Evolutionary conservation across 441 rosid genomes (phyloP).

Genomic region (Mallotus japonicus): DNA sequence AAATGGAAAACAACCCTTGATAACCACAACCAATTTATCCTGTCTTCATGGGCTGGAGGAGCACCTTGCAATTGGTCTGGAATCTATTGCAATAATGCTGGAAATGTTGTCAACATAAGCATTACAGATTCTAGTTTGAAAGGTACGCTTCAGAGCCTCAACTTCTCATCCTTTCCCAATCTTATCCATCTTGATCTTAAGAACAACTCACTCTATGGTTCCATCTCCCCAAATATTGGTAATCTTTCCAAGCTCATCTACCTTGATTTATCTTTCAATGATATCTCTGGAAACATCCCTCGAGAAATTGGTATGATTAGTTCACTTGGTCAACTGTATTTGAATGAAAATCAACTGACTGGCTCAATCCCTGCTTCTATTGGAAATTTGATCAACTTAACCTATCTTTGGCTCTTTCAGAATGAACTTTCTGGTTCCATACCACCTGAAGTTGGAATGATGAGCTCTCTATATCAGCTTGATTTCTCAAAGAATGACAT

Average conservation of each 20-base stretch:
- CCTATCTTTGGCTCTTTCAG: background rate
- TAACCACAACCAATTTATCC: background rate
- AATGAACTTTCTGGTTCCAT: slow-evolving; percentile 20
- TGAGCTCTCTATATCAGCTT: background rate
- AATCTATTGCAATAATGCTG: background rate
- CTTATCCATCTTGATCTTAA: background rate
- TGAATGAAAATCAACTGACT: background rate
- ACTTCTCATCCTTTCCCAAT: slow-evolving; percentile 20
- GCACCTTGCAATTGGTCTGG: slow-evolving; percentile 8
- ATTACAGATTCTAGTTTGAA: background rate
- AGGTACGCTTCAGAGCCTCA: slow-evolving; percentile 19
- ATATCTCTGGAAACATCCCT: background rate
- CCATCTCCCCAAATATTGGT: too few relatives aligned
- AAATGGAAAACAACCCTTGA: slow-evolving; percentile 13
- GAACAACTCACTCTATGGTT: too few relatives aligned
- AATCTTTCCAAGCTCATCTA: too few relatives aligned
- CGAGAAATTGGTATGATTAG: background rate
- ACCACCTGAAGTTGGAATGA: slow-evolving; percentile 2
- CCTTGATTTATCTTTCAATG: too few relatives aligned
- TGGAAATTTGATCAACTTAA: slow-evolving; percentile 24
- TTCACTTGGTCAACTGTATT: background rate
- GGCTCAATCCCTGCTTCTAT: slow-evolving; percentile 32
- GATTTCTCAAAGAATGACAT: slow-evolving; percentile 10
- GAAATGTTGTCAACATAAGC: slow-evolving; percentile 1
- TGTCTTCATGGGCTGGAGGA: background rate